phyloP scores from a whole-genome alignment of 2,329 filamentous ascomycete species.

The Cytospora paraplurivora region DNA sequence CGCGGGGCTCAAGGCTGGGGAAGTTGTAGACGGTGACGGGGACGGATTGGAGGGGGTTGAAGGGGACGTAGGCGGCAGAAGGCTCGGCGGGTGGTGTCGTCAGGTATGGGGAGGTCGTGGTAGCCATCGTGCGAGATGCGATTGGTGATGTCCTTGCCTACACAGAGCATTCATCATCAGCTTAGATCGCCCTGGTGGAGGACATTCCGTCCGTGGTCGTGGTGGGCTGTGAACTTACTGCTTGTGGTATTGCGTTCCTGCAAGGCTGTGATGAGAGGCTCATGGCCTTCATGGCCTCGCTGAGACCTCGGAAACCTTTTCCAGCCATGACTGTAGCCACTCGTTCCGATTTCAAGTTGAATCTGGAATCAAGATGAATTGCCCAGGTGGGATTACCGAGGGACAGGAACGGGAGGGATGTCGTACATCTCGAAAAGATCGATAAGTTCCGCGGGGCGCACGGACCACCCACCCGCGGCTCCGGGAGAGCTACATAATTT shows the following conservation, averaged over 20 bases:
- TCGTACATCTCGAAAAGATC: constrained; percentile 24
- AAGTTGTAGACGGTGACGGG: constrained; percentile 88
- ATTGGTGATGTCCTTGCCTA: constrained; percentile 16
- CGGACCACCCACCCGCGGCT: constrained; percentile 19
- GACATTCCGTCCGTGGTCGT: background rate
- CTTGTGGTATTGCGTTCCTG: constrained; percentile 34
- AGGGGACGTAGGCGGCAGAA: constrained; percentile 31
- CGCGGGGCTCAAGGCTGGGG: constrained; percentile 80
- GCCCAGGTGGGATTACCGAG: background rate
- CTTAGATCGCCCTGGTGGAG: constrained; percentile 20
- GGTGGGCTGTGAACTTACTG: constrained; percentile 1
- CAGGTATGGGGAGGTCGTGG: constrained; percentile 20
- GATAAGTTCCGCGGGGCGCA: constrained; percentile 15
- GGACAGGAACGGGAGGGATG: background rate
- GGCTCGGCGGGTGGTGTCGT: constrained; percentile 27
- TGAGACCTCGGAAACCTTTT: constrained; percentile 52
- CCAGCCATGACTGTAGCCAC: constrained; percentile 44
- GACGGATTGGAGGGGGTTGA: constrained; percentile 58
- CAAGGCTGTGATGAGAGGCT: constrained; percentile 49
- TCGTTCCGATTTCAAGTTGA: background rate
- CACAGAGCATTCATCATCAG: constrained; percentile 21
- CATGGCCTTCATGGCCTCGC: constrained; percentile 55
- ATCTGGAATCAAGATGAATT: background rate
- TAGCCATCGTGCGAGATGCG: constrained; percentile 27
- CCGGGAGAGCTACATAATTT: constrained; percentile 1